Conservation (phyloP, 306 rosid species). For the Arachis stenosperma region DNA sequence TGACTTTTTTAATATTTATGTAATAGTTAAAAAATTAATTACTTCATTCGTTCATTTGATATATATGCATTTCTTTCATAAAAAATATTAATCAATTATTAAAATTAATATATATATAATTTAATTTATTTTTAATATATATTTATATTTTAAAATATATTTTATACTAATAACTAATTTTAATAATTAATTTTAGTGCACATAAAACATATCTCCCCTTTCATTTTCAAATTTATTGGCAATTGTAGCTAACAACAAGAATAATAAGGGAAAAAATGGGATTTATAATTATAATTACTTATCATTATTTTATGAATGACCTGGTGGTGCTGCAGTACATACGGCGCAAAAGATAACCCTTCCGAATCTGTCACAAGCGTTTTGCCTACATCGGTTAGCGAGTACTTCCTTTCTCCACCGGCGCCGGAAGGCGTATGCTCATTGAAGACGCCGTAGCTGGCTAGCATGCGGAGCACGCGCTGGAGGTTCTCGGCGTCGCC, state of each 20-base stretch:
- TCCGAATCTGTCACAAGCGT: slow-evolving; percentile 70
- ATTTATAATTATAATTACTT: neutral
- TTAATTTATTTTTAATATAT: no score
- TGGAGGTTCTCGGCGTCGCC: slow-evolving; percentile 89
- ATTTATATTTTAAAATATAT: no score
- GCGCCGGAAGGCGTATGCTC: slow-evolving; percentile 51
- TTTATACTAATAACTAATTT: no score
- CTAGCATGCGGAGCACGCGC: slow-evolving; percentile 79
- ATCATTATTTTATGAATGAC: slow-evolving; percentile 24
- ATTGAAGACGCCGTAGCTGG: slow-evolving; percentile 72
- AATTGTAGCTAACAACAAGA: neutral
- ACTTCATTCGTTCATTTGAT: no score
- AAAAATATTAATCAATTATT: no score
- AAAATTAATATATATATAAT: no score
- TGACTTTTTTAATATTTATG: no score
- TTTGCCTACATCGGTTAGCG: slow-evolving; percentile 73
- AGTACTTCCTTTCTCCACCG: slow-evolving; percentile 53
- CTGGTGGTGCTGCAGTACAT: slow-evolving; percentile 97
- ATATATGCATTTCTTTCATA: no score
- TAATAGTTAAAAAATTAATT: no score
- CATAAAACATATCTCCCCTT: no score
- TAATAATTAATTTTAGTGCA: no score
- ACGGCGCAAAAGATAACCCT: slow-evolving; percentile 67
- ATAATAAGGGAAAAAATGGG: neutral
- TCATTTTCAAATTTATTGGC: no score